These are phyloP conservation scores for Phanerochaete carnosa DNA, from an alignment of 768 basidiomycete species.

Conservation along the genomic window DNA sequence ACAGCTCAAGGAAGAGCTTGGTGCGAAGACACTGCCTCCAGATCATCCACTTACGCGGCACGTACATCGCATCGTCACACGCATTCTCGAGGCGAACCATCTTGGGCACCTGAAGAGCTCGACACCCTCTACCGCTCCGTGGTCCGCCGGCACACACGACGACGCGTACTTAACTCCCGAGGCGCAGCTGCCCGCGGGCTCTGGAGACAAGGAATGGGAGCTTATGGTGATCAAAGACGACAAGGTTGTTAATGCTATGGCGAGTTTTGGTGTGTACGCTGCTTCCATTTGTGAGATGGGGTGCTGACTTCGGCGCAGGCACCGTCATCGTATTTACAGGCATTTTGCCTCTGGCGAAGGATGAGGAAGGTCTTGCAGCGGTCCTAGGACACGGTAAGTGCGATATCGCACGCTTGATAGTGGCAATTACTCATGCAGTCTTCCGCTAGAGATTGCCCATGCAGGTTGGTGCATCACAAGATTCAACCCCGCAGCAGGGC, in stretches of 20 bases:
- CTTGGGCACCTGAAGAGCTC: conserved; percentile 57
- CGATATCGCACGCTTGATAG: not conserved
- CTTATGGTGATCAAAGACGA: conserved; percentile 76
- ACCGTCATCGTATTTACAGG: conserved; percentile 88
- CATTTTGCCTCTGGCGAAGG: conserved; percentile 71
- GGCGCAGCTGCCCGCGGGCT: not conserved
- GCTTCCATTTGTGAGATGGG: not conserved
- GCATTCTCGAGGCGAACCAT: conserved; percentile 67
- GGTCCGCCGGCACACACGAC: conserved; percentile 13
- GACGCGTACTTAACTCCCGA: conserved; percentile 8
- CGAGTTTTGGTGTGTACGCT: conserved; percentile 53
- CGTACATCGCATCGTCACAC: conserved; percentile 65
- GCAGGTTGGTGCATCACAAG: conserved; percentile 40
- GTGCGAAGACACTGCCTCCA: conserved; percentile 54
- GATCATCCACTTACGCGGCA: conserved; percentile 63
- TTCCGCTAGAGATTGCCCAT: conserved; percentile 68
- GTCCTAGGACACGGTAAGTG: conserved; percentile 79
- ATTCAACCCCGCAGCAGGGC: not conserved
- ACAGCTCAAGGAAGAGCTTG: conserved; percentile 50
- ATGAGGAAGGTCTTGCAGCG: conserved; percentile 81
- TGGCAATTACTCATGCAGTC: not conserved
- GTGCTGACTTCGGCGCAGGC: conserved; percentile 34
- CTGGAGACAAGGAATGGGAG: conserved; percentile 48
- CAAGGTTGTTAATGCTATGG: conserved; percentile 74
- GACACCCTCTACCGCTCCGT: conserved; percentile 24